Percentiles rank a stretch among this genome's conserved stretches.
Evolutionary conservation across 2,329 filamentous ascomycete species (phyloP).

Genomic region (Emericellopsis cladophorae): DNA sequence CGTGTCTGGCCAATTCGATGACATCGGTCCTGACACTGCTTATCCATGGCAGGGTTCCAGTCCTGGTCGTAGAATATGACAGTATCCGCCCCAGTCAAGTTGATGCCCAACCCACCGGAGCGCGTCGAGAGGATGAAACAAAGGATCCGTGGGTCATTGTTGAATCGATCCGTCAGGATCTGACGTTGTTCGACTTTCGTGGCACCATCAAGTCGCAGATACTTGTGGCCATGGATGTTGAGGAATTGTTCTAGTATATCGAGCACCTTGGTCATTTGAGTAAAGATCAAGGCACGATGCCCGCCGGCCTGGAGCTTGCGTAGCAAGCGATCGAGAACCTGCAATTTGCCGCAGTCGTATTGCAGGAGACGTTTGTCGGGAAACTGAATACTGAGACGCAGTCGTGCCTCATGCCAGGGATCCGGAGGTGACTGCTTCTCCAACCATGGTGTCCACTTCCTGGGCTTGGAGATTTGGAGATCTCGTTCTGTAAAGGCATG

Average conservation of each 20-base stretch:
- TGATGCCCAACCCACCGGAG: constrained; percentile 90
- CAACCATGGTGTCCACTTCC: constrained; percentile 42
- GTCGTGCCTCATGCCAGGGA: constrained; percentile 86
- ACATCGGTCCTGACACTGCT: constrained; percentile 94
- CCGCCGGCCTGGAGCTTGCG: constrained; percentile 79
- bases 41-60: constrained; percentile 99
- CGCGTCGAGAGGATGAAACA: constrained; percentile 93
- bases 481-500: constrained; percentile 43
- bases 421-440: constrained; percentile 49
- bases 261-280: constrained; percentile 97
- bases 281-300: constrained; percentile 94
- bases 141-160: constrained; percentile 81
- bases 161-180: constrained; percentile 92
- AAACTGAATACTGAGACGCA: constrained; percentile 89
- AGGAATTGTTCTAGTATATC: constrained; percentile 96
- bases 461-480: constrained; percentile 42
- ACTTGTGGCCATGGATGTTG: constrained; percentile 95
- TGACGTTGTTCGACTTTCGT: constrained; percentile 94
- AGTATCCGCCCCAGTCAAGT: constrained; percentile 89
- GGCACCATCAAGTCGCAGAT: constrained; percentile 88
- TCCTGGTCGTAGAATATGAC: constrained; percentile 99
- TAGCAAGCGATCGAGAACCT: constrained; percentile 75
- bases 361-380: constrained; percentile 93
- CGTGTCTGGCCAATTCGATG: constrained; percentile 96
- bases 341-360: constrained; percentile 95